Percentiles rank a stretch among this genome's conserved stretches.
Conservation (phyloP, 148 eudicot genomes). For the Arctostaphylos glauca region DNA sequence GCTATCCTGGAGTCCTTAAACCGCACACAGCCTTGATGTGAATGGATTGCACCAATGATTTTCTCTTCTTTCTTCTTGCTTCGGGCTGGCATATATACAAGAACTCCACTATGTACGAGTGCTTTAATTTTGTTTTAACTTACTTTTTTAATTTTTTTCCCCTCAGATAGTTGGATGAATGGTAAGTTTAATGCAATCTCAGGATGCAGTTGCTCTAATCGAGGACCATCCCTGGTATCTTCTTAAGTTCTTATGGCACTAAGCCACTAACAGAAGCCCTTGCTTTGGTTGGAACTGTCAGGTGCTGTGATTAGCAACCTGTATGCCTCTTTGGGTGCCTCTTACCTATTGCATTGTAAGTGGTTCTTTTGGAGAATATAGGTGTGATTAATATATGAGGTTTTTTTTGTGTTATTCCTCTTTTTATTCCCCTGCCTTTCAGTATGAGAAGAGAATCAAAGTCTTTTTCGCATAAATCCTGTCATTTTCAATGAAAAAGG, state of each 20-base stretch:
- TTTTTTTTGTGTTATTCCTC: too few relatives aligned
- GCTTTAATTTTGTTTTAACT: too few relatives aligned
- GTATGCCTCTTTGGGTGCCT: constrained; percentile 10
- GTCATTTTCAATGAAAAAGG: too few relatives aligned
- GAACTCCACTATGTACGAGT: not conserved
- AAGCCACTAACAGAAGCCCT: too few relatives aligned
- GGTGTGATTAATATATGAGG: too few relatives aligned
- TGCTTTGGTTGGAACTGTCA: constrained; percentile 62
- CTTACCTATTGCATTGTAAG: not conserved
- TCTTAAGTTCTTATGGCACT: too few relatives aligned
- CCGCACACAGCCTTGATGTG: not conserved
- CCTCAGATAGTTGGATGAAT: constrained; percentile 54
- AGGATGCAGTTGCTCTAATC: too few relatives aligned
- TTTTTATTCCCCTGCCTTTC: too few relatives aligned
- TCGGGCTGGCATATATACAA: not conserved
- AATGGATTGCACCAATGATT: not conserved
- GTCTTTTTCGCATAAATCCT: too few relatives aligned
- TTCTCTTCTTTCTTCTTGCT: not conserved
- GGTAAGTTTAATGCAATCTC: too few relatives aligned
- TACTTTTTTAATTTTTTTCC: not conserved
- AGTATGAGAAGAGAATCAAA: too few relatives aligned
- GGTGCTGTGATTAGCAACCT: constrained; percentile 30
- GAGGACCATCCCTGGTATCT: too few relatives aligned
- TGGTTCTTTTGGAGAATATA: not conserved
- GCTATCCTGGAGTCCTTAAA: not conserved